A percentile compares a stretch with the other conserved stretches of the same genome.
Evolutionary conservation across 345 rosid genomes (phyloP).

Genomic region (rapeseed (Brassica napus)): Da-Ae NC_063446.1:1992001-1992500

Average conservation of each 20-base stretch:
- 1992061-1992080: too few species aligned
- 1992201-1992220: not conserved
- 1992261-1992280: conserved; percentile 86
- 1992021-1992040: too few species aligned
- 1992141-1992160: not conserved
- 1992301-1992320: conserved; percentile 86
- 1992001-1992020: too few species aligned
- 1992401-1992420: conserved; percentile 89
- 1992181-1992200: not conserved
- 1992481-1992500: conserved; percentile 72
- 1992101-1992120: too few species aligned
- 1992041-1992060: too few species aligned
- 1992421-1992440: conserved; percentile 81
- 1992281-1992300: conserved; percentile 84
- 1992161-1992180: not conserved
- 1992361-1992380: too few species aligned
- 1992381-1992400: conserved; percentile 41
- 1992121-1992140: too few species aligned
- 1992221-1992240: conserved; percentile 45
- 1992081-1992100: too few species aligned
- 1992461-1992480: conserved; percentile 85
- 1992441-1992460: conserved; percentile 72
- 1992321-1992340: conserved; percentile 49
- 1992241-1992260: conserved; percentile 77
- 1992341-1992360: not conserved